Evolutionary conservation across 306 rosid species (phyloP).

Genomic region (Lathyrus tuberosus): DNA sequence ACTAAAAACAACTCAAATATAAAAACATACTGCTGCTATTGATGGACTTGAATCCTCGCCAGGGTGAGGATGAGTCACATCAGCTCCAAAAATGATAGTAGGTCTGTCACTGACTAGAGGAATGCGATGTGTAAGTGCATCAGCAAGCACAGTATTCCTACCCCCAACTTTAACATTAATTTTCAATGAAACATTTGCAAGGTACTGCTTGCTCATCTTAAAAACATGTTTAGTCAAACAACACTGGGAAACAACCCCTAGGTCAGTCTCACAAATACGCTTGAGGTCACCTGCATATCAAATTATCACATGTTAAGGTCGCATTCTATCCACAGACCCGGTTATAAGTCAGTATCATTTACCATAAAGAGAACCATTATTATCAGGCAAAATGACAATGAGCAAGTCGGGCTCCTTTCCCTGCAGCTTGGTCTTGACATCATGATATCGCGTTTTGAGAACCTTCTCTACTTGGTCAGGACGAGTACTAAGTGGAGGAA

Average conservation of each 20-base stretch:
- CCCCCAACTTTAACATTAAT: conserved; percentile 98
- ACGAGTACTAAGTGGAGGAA: conserved; percentile 62
- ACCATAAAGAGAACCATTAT: conserved; percentile 97
- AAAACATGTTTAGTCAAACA: conserved; percentile 86
- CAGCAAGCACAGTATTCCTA: conserved; percentile 89
- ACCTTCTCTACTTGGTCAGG: conserved; percentile 94
- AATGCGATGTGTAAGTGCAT: conserved; percentile 84
- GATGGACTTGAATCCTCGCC: conserved; percentile 99
- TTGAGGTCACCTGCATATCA: conserved; percentile 79
- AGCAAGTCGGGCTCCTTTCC: conserved; percentile 84
- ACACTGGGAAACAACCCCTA: conserved; percentile 94
- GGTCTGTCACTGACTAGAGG: conserved; percentile 91
- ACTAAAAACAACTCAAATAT: background rate
- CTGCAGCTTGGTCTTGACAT: conserved; percentile 63
- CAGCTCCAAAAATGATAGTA: conserved; percentile 97
- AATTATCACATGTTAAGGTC: background rate
- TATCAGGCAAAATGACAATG: conserved; percentile 89
- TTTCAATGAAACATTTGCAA: conserved; percentile 89
- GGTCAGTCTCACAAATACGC: conserved; percentile 94
- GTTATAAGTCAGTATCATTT: conserved; percentile 16
- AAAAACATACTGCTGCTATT: conserved; percentile 82
- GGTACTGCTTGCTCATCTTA: conserved; percentile 85
- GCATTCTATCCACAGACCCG: background rate
- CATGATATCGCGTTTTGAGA: conserved; percentile 70
- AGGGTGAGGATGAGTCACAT: conserved; percentile 99